phyloP scores from a whole-genome alignment of 331 rosid species.

The Stylosanthes scabra region DNA sequence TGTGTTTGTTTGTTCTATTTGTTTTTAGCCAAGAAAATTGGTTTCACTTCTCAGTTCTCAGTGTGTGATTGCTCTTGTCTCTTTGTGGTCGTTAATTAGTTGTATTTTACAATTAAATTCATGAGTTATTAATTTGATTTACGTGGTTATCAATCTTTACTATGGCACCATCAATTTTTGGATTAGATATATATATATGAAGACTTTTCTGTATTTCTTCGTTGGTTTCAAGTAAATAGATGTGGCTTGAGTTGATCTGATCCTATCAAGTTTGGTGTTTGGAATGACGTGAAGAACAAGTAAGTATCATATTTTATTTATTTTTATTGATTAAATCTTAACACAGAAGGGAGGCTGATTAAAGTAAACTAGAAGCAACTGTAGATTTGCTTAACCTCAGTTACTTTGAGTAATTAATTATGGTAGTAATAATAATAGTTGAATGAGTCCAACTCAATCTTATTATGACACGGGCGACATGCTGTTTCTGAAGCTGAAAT shows the following conservation, averaged over 20 bases:
- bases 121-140: neutral
- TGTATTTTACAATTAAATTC: neutral
- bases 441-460: too few relatives aligned
- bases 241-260: constrained; percentile 19
- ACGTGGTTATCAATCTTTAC: neutral
- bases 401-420: too few relatives aligned
- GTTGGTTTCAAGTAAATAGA: neutral
- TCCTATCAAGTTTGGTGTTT: constrained; percentile 16
- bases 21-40: neutral
- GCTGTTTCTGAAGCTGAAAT: too few relatives aligned
- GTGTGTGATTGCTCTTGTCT: neutral
- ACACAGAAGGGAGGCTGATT: neutral
- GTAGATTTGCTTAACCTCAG: neutral
- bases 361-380: constrained; percentile 15
- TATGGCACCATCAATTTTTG: neutral
- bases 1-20: too few relatives aligned
- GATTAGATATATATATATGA: neutral
- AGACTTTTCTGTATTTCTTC: neutral
- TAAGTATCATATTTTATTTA: neutral
- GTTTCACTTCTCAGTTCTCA: neutral
- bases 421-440: too few relatives aligned
- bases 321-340: neutral
- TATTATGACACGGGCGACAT: too few relatives aligned
- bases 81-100: neutral
- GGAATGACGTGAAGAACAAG: constrained; percentile 1